These are phyloP conservation scores for Fomitiporia mediterranea DNA, from an alignment of 1,284 basidiomycete species.

Conservation along the genomic window DNA sequence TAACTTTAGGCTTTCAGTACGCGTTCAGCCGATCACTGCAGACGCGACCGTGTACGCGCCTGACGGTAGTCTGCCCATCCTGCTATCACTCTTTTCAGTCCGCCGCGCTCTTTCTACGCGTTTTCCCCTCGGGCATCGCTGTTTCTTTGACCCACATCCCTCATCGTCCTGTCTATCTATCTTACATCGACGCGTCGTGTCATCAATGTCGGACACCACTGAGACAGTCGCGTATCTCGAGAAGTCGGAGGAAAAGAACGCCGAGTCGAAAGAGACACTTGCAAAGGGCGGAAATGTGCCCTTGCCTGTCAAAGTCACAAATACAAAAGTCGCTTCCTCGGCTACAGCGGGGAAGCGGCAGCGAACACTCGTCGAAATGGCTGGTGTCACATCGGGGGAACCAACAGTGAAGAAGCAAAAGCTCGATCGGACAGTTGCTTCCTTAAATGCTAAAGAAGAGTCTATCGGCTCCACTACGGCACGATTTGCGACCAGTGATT, in stretches of 20 bases:
- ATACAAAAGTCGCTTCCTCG: constrained; percentile 20
- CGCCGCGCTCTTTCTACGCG: neutral
- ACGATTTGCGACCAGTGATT: constrained; percentile 20
- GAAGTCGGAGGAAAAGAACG: constrained; percentile 42
- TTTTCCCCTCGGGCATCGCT: neutral
- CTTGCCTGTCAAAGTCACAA: constrained; percentile 1
- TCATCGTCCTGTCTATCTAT: neutral
- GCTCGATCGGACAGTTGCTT: constrained; percentile 23
- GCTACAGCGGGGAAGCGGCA: constrained; percentile 50
- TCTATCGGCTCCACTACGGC: neutral
- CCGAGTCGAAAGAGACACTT: constrained; percentile 15
- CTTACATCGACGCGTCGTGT: neutral
- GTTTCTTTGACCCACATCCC: neutral
- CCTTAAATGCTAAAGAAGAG: constrained; percentile 4
- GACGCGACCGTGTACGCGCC: neutral
- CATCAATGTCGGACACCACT: neutral
- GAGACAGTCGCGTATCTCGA: constrained; percentile 44
- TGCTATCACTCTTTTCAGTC: neutral
- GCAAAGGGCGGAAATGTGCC: constrained; percentile 16
- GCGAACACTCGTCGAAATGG: constrained; percentile 60
- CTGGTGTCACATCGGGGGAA: constrained; percentile 35
- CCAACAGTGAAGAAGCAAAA: constrained; percentile 41
- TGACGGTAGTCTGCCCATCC: neutral
- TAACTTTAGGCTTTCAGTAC: neutral
- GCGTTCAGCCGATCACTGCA: neutral